Evolutionary conservation across 2,329 filamentous ascomycete species (phyloP).

Genomic region (Ambrosiella beaveri): DNA sequence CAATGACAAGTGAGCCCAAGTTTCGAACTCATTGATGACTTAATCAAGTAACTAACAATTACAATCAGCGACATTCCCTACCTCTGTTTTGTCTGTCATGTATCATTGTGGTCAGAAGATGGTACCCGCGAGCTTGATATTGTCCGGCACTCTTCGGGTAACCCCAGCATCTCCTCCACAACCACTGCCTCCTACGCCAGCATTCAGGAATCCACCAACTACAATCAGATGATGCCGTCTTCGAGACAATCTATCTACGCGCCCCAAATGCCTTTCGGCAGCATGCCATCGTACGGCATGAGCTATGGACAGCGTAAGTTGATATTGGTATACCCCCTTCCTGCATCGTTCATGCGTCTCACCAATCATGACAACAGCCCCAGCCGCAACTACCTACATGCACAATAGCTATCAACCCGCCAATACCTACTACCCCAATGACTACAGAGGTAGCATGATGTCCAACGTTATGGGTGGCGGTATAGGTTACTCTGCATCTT

Average conservation of each 20-base stretch:
- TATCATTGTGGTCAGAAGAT: conserved; percentile 51
- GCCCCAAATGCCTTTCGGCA: conserved; percentile 14
- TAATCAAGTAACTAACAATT: background rate
- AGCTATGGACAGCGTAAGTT: conserved; percentile 21
- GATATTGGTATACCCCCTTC: background rate
- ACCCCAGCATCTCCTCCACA: conserved; percentile 65
- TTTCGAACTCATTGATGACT: background rate
- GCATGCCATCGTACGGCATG: conserved; percentile 10
- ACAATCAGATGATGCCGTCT: conserved; percentile 23
- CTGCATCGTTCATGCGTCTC: background rate
- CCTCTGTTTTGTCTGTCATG: conserved; percentile 40
- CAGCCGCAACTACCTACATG: conserved; percentile 13
- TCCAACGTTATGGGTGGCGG: conserved; percentile 6
- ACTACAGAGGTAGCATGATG: conserved; percentile 12
- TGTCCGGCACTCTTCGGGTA: conserved; percentile 44
- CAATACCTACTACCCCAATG: conserved; percentile 17
- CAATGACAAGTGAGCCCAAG: conserved; percentile 9
- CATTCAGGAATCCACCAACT: conserved; percentile 18
- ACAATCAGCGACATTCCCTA: conserved; percentile 37
- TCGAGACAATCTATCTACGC: conserved; percentile 20
- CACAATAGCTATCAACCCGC: conserved; percentile 19
- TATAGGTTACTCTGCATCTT: conserved; percentile 12
- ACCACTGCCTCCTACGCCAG: conserved; percentile 32
- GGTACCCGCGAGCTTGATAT: conserved; percentile 49
- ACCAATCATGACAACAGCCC: background rate